Evolutionary conservation across 768 basidiomycete species (phyloP), one percentile per base, ranked within the genome.

Genomic region (Clitopilus hobsonii): DNA sequence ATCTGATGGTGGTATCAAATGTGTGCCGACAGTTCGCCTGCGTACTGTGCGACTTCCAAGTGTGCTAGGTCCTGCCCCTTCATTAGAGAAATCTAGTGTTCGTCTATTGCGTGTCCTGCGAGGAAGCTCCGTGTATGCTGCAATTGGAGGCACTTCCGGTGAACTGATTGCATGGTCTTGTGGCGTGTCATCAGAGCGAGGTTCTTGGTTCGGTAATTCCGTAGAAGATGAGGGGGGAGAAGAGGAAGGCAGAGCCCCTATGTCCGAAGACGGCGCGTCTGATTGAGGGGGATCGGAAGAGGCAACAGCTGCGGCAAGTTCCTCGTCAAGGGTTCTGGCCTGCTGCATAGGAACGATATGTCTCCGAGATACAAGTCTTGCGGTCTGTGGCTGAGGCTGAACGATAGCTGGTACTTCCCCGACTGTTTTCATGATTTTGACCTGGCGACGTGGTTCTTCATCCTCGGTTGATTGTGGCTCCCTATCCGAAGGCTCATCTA

Each of bases 21-120:
- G 67, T 32, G 62, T 61, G 6, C 67, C 58, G 41, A 63, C 51
- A 26, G 65, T 67, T 56, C 74, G 84, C 29, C 84, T 79, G 49
- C 85, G 79, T 41, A 75, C 62, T 20, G 66, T 61, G 16, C 64
- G 54, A 22, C 69, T 55, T 38, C 69, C 67, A 27, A 67, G 53
- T 49, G 3, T 45, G 10, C 16, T 23, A 23, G 41, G 41, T 45
- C 41, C 41, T 16, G 10, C 8, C 4, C n/a, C n/a, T 11, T 11
- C 32, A 11, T 20, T 20, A 23, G 41, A 45, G 14, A 45, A 20
- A 18, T 45, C 41, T 20, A 45, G 18, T 18, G 41, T 23, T 45
- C 22, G 16, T 11, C 41, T 45, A 18, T 16, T 45, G 5, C 41
- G 41, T 10, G 18, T 23, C 18, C 41, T 18, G 22, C 41, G 41